Percentiles rank a stretch among this genome's conserved stretches.
These are phyloP conservation scores for Canavalia ensiformis DNA, from an alignment of 306 rosid species.

Conservation along the genomic window DNA sequence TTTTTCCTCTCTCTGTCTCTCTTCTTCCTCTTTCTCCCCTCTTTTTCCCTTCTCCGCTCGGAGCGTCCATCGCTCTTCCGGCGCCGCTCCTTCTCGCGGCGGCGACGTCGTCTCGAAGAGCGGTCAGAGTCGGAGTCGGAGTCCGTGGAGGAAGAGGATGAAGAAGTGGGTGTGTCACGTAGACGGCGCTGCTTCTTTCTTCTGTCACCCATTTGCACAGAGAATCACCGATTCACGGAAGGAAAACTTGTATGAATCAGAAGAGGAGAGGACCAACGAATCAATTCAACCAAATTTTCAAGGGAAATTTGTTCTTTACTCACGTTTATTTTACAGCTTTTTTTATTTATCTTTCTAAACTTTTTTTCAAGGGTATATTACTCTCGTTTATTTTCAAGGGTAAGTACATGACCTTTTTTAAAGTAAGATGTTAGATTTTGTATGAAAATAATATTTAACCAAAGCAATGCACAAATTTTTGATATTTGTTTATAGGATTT, in stretches of 20 bases:
- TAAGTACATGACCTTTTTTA: too few relatives aligned
- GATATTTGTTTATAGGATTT: too few relatives aligned
- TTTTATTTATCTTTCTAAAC: neutral
- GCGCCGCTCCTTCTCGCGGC: constrained; percentile 58
- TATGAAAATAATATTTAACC: too few relatives aligned
- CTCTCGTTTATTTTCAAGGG: too few relatives aligned
- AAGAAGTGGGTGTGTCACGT: constrained; percentile 53
- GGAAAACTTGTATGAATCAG: neutral
- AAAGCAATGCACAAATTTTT: too few relatives aligned
- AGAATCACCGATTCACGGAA: constrained; percentile 1
- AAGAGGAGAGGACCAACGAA: neutral
- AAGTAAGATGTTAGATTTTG: too few relatives aligned
- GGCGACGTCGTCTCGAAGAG: constrained; percentile 60
- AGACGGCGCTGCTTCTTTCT: constrained; percentile 58
- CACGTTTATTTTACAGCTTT: neutral
- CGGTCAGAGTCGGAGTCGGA: constrained; percentile 60
- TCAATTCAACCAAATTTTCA: neutral
- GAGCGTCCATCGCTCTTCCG: constrained; percentile 57
- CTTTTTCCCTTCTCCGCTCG: constrained; percentile 60
- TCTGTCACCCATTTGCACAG: constrained; percentile 59
- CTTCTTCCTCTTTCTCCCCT: constrained; percentile 56
- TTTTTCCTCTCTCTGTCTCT: constrained; percentile 60
- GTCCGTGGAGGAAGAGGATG: constrained; percentile 54
- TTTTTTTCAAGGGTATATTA: too few relatives aligned
- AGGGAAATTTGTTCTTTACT: neutral